Evolutionary conservation across 1,284 basidiomycete genomes (phyloP).

Genomic region (Bjerkandera adusta): DNA sequence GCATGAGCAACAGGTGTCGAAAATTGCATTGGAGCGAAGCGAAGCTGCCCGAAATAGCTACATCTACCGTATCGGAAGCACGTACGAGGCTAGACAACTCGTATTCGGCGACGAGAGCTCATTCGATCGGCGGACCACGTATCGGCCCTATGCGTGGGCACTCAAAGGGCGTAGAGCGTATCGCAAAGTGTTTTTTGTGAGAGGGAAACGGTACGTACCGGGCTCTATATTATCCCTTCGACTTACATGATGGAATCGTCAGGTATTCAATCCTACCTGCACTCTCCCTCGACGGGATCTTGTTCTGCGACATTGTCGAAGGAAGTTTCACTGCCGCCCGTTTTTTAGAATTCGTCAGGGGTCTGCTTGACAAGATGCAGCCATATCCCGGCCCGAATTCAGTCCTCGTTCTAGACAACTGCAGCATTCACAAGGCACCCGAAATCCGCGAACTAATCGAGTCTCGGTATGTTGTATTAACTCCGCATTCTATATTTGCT

Average conservation of each 20-base stretch:
- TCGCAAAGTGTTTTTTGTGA: conserved; percentile 29
- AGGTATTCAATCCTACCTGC: conserved; percentile 24
- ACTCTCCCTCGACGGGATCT: conserved; percentile 21
- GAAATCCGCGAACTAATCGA: conserved; percentile 31
- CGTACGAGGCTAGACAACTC: too few species aligned
- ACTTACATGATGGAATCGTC: conserved; percentile 3
- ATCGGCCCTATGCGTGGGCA: conserved; percentile 30
- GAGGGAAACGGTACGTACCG: conserved; percentile 29
- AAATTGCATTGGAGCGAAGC: too few species aligned
- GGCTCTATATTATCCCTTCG: not conserved
- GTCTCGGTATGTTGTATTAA: conserved; percentile 22
- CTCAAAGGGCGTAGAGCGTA: conserved; percentile 23
- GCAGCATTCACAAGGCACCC: conserved; percentile 28
- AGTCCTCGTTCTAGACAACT: conserved; percentile 36
- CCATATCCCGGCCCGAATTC: conserved; percentile 33
- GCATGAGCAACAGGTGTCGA: too few species aligned
- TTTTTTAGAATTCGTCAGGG: conserved; percentile 25
- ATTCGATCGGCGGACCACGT: conserved; percentile 26
- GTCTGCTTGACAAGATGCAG: conserved; percentile 32
- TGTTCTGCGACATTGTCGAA: conserved; percentile 19
- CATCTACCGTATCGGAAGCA: too few species aligned
- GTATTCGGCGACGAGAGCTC: conserved; percentile 36
- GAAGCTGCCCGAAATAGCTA: too few species aligned
- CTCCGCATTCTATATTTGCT: not conserved
- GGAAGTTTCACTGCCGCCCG: conserved; percentile 15